Percentiles rank a stretch among this genome's conserved stretches.
Conservation (phyloP, 2,329 filamentous ascomycete genomes). For the Thyridium curvatum region DNA sequence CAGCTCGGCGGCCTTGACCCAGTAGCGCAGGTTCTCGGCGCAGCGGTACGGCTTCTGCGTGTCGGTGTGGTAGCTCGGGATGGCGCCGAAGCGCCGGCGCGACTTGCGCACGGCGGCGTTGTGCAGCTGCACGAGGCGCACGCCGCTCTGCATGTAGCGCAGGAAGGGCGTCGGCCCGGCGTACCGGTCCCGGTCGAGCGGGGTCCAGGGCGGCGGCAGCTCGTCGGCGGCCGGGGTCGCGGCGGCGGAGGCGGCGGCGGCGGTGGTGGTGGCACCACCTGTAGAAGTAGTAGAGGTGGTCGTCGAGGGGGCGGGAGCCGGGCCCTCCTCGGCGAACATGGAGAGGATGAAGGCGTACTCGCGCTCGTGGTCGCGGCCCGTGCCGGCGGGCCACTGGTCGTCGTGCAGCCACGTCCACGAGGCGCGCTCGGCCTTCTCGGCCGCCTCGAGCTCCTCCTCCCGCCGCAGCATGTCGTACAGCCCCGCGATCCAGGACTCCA, state of each 20-base stretch:
- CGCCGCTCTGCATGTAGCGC: constrained; percentile 66
- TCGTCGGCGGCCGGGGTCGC: constrained; percentile 42
- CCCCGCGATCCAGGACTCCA: constrained; percentile 72
- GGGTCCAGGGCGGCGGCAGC: constrained; percentile 62
- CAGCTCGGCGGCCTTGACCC: constrained; percentile 92
- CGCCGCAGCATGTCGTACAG: constrained; percentile 70
- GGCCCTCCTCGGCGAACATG: constrained; percentile 36
- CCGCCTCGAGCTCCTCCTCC: constrained; percentile 71
- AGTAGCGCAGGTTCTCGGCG: constrained; percentile 90
- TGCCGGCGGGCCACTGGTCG: constrained; percentile 62
- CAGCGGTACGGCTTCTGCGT: constrained; percentile 90
- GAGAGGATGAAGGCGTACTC: constrained; percentile 78
- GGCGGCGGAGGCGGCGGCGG: constrained; percentile 5
- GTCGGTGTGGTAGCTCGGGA: constrained; percentile 85
- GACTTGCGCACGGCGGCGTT: constrained; percentile 84
- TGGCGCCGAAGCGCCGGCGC: constrained; percentile 78
- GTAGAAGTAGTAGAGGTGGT: not conserved
- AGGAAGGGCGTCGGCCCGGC: constrained; percentile 65
- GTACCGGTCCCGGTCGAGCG: constrained; percentile 37
- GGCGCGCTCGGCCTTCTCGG: constrained; percentile 63
- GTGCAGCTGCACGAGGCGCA: constrained; percentile 79
- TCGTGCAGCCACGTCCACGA: constrained; percentile 74
- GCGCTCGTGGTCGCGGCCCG: constrained; percentile 60
- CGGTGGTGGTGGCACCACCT: not conserved
- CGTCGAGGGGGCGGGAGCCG: constrained; percentile 1